phyloP scores from a whole-genome alignment of 1,284 basidiomycete genomes.

The Ceratobasidium theobromae region DNA sequence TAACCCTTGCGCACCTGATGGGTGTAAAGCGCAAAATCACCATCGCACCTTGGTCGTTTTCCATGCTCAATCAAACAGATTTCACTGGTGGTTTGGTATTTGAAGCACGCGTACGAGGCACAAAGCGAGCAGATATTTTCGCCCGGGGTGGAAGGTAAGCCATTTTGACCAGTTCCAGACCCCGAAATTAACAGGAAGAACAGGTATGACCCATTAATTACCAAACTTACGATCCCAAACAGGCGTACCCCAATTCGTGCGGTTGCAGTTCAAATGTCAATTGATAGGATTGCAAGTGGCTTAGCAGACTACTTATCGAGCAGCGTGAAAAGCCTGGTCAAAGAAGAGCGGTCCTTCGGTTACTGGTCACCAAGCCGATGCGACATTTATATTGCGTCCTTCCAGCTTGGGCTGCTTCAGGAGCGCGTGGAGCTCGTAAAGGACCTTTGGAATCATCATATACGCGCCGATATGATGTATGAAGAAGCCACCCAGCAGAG shows the following conservation, averaged over 20 bases:
- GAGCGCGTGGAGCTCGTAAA: constrained; percentile 77
- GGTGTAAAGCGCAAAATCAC: constrained; percentile 64
- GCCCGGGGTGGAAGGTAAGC: constrained; percentile 76
- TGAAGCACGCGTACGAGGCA: constrained; percentile 68
- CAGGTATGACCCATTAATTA: constrained; percentile 76
- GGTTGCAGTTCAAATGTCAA: constrained; percentile 72
- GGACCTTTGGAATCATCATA: constrained; percentile 76
- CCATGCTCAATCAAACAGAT: constrained; percentile 56
- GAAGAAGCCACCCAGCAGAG: constrained; percentile 63
- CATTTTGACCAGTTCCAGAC: neutral
- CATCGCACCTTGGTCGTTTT: constrained; percentile 60
- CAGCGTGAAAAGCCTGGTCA: constrained; percentile 67
- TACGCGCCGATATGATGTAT: constrained; percentile 87
- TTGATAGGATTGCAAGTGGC: constrained; percentile 75
- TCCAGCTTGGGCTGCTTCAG: constrained; percentile 70
- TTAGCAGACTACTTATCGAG: constrained; percentile 72
- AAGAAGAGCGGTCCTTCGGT: constrained; percentile 80
- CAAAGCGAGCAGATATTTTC: constrained; percentile 69
- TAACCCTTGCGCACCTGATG: constrained; percentile 61
- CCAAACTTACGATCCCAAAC: constrained; percentile 60
- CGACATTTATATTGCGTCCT: constrained; percentile 81
- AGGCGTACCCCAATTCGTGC: constrained; percentile 55
- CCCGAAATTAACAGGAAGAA: neutral
- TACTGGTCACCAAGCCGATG: constrained; percentile 85
- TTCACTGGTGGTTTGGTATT: constrained; percentile 76